Conservation (phyloP, 129 eudicot genomes). For the Ambrosia trifida region DNA sequence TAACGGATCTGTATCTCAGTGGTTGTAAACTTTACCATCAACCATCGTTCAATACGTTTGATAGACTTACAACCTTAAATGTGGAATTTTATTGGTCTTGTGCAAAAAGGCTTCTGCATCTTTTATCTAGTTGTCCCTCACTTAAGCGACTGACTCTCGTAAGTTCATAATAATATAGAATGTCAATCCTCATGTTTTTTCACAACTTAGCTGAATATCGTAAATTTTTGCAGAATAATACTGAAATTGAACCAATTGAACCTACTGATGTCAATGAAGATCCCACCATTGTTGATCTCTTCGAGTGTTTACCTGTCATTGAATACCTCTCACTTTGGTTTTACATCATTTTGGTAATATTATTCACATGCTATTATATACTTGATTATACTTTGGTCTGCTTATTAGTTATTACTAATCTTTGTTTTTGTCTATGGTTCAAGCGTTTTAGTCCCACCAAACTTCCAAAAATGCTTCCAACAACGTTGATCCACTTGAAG, state of each 20-base stretch:
- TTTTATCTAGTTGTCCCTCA: conserved; percentile 12
- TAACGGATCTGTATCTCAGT: background rate
- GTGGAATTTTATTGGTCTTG: background rate
- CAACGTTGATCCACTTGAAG: conserved; percentile 7
- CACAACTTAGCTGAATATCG: background rate
- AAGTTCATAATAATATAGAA: background rate
- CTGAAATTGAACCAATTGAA: background rate
- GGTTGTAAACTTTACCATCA: background rate
- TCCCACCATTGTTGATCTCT: background rate
- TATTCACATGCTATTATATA: background rate
- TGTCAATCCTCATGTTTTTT: background rate
- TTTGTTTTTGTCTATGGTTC: background rate
- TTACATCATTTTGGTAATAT: background rate
- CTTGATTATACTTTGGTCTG: conserved; percentile 5
- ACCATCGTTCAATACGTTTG: background rate
- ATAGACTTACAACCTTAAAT: conserved; percentile 20
- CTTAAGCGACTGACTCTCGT: conserved; percentile 9
- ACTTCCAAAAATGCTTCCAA: conserved; percentile 13
- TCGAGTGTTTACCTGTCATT: conserved; percentile 4
- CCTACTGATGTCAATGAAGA: background rate
- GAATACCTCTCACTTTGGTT: background rate
- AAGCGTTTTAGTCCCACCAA: background rate
- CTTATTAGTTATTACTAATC: background rate
- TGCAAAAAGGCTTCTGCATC: background rate
- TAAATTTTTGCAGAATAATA: conserved; percentile 1